These are phyloP conservation scores for Athelia sp. DNA, from an alignment of 1,284 basidiomycete genomes.

Conservation along the genomic window DNA sequence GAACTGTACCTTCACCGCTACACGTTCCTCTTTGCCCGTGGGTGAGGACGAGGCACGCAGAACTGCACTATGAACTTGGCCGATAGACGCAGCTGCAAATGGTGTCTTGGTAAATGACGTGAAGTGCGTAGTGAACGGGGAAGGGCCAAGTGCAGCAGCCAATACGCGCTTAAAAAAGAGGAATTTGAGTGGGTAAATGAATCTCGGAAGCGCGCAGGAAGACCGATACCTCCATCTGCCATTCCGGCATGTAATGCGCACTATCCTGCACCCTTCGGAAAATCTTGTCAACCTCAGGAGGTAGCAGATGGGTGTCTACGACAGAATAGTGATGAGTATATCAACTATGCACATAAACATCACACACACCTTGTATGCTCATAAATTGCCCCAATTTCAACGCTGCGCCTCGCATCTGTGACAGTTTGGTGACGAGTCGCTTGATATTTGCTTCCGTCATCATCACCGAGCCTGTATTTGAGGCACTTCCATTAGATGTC, in stretches of 20 bases:
- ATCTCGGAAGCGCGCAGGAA: not conserved
- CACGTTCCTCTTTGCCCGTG: conserved; percentile 49
- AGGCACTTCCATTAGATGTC: conserved; percentile 23
- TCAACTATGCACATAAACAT: not conserved
- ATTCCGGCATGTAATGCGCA: conserved; percentile 98
- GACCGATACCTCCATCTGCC: conserved; percentile 85
- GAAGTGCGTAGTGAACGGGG: conserved; percentile 73
- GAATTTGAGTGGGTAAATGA: conserved; percentile 5
- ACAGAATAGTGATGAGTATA: not conserved
- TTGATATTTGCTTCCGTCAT: conserved; percentile 89
- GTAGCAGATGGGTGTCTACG: conserved; percentile 81
- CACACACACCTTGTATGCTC: conserved; percentile 83
- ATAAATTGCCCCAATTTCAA: conserved; percentile 97
- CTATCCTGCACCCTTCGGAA: conserved; percentile 90
- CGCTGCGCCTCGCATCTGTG: conserved; percentile 94
- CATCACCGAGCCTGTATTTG: conserved; percentile 51
- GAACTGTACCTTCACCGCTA: conserved; percentile 97
- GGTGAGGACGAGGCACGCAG: conserved; percentile 46
- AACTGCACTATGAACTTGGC: conserved; percentile 87
- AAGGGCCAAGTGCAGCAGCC: conserved; percentile 61
- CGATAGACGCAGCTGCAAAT: conserved; percentile 95
- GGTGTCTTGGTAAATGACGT: conserved; percentile 79
- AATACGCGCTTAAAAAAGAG: conserved; percentile 76
- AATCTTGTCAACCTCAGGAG: conserved; percentile 86
- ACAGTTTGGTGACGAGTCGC: conserved; percentile 87